Base-by-base conservation (phyloP, 129 eudicot species). In the Lactuca saligna region DNA sequence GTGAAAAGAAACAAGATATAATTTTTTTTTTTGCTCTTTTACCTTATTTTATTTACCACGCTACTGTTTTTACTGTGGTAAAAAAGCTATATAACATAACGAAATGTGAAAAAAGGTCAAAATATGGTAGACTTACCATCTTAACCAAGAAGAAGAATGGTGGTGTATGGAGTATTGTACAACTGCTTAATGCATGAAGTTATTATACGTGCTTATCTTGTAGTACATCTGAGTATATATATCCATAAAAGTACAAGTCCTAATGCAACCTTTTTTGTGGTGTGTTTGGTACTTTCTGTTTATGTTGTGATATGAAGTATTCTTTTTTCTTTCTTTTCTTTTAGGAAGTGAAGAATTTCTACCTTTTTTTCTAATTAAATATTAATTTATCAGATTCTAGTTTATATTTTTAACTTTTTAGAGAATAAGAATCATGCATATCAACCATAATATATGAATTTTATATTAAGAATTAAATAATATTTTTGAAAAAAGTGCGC, bases 121-220 rank as follows among this genome's bases (percentile, higher is more conserved):
- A 71, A 62, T 35, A 7, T 25, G 48, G 73, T 42, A 37, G 44
- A 68, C 12, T 54, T 35, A 54, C 61, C 72, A 53, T 35, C 33
- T 54, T 54, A 33, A 67, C 72, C 72, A 50, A 6, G 68, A 71
- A 54, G 60, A 14, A 25, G 11, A 42, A 44, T 57, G 54, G 33
- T 10, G 68, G 75, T 58, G 68, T 59, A 48, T 17, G 62, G 41
- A 60, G 61, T 49, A 60, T 60, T n/a, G 76, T 60, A 71, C 76
- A 71, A 60, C 29, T 49, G 62, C 49, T 46, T 61, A 71, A 48
- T 50, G 76, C 76, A 72, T 72, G 50, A 61, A 72, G 69, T 51
- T 71, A 71, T 61, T 71, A 69, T 71, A 61, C 76, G 63, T 62
- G 42, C 69, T 70, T 72, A 61, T 61, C 53, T 61, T 72, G 69